phyloP scores from a whole-genome alignment of 1,284 basidiomycete genomes.

The Sanguinoderma infundibulare region DNA sequence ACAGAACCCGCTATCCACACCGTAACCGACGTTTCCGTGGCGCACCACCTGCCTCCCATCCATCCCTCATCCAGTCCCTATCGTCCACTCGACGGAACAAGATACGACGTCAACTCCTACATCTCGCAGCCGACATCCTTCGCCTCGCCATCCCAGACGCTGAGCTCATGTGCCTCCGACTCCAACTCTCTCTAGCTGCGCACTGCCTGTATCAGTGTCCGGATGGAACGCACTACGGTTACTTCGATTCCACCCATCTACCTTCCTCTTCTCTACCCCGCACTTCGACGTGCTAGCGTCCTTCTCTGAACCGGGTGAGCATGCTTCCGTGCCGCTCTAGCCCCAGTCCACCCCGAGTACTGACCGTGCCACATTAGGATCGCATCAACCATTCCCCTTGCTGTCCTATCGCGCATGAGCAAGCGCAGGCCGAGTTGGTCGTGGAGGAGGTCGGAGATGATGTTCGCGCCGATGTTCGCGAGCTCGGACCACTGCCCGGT shows the following conservation, averaged over 20 bases:
- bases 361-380: not conserved
- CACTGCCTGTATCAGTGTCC: too few species aligned
- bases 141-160: not conserved
- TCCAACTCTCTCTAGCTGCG: too few species aligned
- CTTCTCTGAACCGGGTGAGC: not conserved
- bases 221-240: not conserved
- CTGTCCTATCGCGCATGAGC: not conserved
- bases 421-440: too few species aligned
- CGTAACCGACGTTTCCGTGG: too few species aligned
- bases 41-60: too few species aligned
- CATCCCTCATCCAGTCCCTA: too few species aligned
- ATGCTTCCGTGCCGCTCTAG: not conserved
- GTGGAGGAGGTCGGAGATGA: too few species aligned
- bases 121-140: too few species aligned
- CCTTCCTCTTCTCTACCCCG: not conserved
- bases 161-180: not conserved
- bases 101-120: too few species aligned
- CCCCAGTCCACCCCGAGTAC: not conserved
- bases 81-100: too few species aligned
- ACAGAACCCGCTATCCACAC: too few species aligned
- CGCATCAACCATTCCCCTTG: not conserved
- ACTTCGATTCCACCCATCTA: not conserved
- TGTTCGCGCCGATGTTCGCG: not conserved
- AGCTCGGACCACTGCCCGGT: too few species aligned
- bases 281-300: not conserved